Conservation (phyloP, 1,139 yeast species). For the Waltiozyma sp. region DNA sequence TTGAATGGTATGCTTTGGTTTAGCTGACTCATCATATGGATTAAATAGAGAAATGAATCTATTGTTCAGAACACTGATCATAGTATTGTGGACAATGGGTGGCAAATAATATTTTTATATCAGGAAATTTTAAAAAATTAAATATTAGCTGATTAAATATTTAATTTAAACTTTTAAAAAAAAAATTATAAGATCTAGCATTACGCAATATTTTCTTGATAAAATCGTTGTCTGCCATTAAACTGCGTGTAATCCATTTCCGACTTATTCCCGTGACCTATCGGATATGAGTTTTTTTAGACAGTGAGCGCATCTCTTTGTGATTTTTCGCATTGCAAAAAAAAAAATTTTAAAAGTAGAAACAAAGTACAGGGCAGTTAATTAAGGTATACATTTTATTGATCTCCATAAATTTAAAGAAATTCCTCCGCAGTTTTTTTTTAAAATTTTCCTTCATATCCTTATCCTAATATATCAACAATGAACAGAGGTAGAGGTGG, state of each 20-base stretch:
- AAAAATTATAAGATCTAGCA: too few species aligned
- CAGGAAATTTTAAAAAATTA: too few species aligned
- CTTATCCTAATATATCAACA: background rate
- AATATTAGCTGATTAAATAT: background rate
- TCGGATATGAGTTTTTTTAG: too few species aligned
- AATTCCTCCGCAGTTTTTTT: conserved; percentile 1
- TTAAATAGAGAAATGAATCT: background rate
- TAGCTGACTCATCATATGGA: background rate
- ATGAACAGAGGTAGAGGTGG: conserved; percentile 52
- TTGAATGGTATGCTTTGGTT: background rate
- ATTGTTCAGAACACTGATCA: background rate
- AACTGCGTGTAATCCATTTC: background rate
- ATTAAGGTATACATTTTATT: too few species aligned
- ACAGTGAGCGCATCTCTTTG: too few species aligned
- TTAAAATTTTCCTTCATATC: background rate
- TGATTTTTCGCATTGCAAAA: background rate
- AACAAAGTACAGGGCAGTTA: background rate
- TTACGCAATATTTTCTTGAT: background rate
- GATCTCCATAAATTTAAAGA: background rate
- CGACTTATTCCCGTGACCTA: background rate
- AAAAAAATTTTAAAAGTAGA: background rate
- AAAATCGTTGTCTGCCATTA: background rate
- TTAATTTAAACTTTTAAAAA: too few species aligned
- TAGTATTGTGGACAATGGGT: background rate
- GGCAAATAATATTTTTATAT: too few species aligned